These are phyloP conservation scores for Pseudogymnoascus sp. DNA, from an alignment of 2,329 filamentous ascomycete species.

Conservation along the genomic window DNA sequence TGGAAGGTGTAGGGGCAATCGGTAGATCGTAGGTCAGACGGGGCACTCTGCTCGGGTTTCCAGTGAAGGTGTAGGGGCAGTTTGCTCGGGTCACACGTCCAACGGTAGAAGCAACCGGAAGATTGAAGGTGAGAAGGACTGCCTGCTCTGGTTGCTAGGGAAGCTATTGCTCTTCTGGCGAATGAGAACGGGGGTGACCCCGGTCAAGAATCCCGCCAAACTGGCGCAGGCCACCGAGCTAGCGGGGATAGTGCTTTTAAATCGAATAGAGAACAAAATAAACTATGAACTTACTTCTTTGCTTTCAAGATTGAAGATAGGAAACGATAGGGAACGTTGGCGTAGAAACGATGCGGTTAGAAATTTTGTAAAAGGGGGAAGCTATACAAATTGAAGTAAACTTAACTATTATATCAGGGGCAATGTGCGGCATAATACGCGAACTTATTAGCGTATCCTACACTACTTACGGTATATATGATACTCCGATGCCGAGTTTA, in stretches of 20 bases:
- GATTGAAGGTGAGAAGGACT: not conserved
- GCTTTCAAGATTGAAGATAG: not conserved
- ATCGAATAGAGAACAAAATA: not conserved
- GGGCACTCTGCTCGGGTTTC: not conserved
- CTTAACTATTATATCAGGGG: not conserved
- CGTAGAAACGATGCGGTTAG: not conserved
- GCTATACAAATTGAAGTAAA: not conserved
- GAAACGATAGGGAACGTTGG: not conserved
- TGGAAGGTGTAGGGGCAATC: not conserved
- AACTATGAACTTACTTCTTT: not conserved
- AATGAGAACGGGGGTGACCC: not conserved
- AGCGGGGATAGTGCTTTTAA: not conserved
- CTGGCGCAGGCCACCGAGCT: not conserved
- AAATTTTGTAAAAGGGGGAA: not conserved
- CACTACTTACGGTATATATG: not conserved
- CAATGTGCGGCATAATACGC: not conserved
- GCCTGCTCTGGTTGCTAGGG: not conserved
- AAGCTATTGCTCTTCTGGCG: not conserved
- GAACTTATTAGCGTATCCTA: not conserved
- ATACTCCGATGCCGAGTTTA: not conserved
- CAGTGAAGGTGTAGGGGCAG: not conserved
- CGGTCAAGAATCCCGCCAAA: not conserved
- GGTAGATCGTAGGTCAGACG: not conserved
- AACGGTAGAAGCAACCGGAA: not conserved
- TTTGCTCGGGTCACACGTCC: not conserved